These are phyloP conservation scores for Camelina laxa DNA, from an alignment of 345 rosid species.

Conservation along the genomic window DNA sequence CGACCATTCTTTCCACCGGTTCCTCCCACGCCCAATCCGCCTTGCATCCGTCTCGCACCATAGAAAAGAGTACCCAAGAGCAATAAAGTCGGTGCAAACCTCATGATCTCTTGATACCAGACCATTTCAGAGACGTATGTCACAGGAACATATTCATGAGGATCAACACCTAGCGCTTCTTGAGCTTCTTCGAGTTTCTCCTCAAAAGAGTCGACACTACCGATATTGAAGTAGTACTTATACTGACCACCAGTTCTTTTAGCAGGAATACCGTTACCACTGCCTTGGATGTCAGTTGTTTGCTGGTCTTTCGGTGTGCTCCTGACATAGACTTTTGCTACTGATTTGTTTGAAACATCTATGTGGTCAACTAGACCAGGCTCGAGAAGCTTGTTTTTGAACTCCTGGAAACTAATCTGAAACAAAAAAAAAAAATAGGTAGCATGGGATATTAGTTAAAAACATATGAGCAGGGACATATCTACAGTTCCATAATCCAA, in stretches of 20 bases:
- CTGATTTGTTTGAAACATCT: slow-evolving; percentile 84
- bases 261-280: slow-evolving; percentile 44
- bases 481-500: neutral
- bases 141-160: slow-evolving; percentile 81
- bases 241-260: slow-evolving; percentile 65
- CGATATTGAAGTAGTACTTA: slow-evolving; percentile 83
- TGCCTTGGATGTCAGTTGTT: slow-evolving; percentile 50
- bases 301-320: slow-evolving; percentile 51
- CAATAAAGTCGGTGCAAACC: slow-evolving; percentile 76
- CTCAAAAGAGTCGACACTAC: slow-evolving; percentile 90
- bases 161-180: slow-evolving; percentile 73
- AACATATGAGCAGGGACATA: neutral
- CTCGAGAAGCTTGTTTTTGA: slow-evolving; percentile 92
- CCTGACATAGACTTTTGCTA: slow-evolving; percentile 88
- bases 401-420: slow-evolving; percentile 98
- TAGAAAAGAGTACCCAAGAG: slow-evolving; percentile 72
- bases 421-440: neutral
- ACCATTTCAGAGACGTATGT: slow-evolving; percentile 73
- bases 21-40: slow-evolving; percentile 88
- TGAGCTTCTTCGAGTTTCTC: slow-evolving; percentile 96
- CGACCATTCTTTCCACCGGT: slow-evolving; percentile 79
- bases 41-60: slow-evolving; percentile 81
- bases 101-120: slow-evolving; percentile 83
- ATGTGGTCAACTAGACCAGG: slow-evolving; percentile 93
- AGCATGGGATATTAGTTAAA: slow-evolving; percentile 4